Evolutionary conservation across 306 rosid species (phyloP), one percentile per base, ranked within the genome.

Genomic region (Ormosia emarginata): DNA sequence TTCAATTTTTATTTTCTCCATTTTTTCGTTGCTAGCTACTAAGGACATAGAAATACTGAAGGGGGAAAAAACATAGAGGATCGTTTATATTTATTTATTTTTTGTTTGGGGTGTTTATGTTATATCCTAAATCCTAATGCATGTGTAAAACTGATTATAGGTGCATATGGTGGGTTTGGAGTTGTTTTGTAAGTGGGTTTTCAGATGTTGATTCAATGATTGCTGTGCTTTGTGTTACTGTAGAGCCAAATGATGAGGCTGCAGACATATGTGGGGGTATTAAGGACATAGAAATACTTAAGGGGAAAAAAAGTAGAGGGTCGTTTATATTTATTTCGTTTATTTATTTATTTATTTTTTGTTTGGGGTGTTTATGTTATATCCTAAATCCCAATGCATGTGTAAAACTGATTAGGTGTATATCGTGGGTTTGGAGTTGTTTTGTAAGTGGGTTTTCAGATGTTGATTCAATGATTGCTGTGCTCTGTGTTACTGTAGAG

Each of bases 131-230:
- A 64, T n/a, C 3, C n/a, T 2, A 62, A 46, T 69, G 66, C 58
- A 13, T 40, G 37, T 57, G 30, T 43, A 33, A 8, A 41, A 24
- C 44, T n/a, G 49, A 36, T 62, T 68, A 36, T 15, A 3, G 4
- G 4, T 75, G 6, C 33, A 34, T 33, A 52, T 14, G 4, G 57
- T 52, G 18, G 17, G 8, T 14, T 14, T 14, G 57, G 57, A 52
- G 4, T 52, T 52, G 57, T 52, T 52, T 52, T 14, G 17, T 52
- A 5, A 52, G 24, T 56, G 36, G 72, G 57, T 50, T 82, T 73
- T 82, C 73, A 59, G 17, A 36, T 62, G 77, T 74, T 77, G 77
- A 79, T 86, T 83, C 13, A 77, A 69, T 75, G 46, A 17, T 84
- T 84, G 29, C 5, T 68, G 40, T 80, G 46, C 29, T 52, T n/a